Evolutionary conservation across 129 eudicot genomes (phyloP), one percentile per base, ranked within the genome.

Genomic region (Flaveria ramosissima): DNA sequence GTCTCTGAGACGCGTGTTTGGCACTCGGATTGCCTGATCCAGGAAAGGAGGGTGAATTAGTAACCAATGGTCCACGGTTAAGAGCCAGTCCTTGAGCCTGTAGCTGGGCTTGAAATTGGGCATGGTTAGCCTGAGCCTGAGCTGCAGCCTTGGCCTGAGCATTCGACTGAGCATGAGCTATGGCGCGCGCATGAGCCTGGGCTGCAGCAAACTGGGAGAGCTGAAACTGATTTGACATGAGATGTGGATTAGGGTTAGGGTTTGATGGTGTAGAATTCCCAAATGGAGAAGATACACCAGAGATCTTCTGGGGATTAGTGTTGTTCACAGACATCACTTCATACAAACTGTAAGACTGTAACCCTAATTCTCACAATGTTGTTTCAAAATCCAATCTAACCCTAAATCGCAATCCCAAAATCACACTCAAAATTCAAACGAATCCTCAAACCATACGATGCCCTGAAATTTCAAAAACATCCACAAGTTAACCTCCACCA

Each of bases 131-230:
- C 53, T 86, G 84, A 26, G 89, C 89, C 11, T 73, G 81, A 68
- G 90, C 90, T 2, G 85, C 90, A 9, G 83, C 90, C 45, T 83
- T 81, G 24, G 88, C 83, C 72, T 86, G 88, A 43, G 84, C 89
- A 59, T 85, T 85, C 1, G 87, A 79, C 60, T 87, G 96, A 8
- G 92, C 93, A 75, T 88, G 94, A 8, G 88, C 91, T 11, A 87
- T 80, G 7, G 89, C 92, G 57, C 88, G 92, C 8, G 83, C 92
- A 69, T 88, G 97, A 12, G 92, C 94, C 64, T 91, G 97, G 43
- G 92, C 89, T 46, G 88, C 86, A 46, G 90, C 85, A 39, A 83
- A 80, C 74, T 85, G 90, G 1, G 90, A 84, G 63, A 90, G 67
- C 84, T 84, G 97, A 77, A 85, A 88, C 75, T 88, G 93, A 62